Evolutionary conservation across 768 basidiomycete species (phyloP).

Genomic region (Tulasnella sp.): DNA sequence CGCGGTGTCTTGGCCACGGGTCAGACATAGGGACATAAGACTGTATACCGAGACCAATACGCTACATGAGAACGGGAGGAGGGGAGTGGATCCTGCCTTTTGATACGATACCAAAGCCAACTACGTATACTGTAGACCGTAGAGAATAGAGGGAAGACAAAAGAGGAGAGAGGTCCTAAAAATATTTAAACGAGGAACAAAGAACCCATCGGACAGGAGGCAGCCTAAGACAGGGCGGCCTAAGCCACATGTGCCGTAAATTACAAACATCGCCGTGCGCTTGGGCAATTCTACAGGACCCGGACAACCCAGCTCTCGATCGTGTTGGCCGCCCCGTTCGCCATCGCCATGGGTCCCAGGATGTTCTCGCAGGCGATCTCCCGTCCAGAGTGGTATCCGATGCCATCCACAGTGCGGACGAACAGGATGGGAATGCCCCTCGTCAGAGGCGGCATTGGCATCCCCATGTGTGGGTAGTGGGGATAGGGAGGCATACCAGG

Average conservation of each 20-base stretch:
- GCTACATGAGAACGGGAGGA: too few species aligned
- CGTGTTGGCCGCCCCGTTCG: not conserved
- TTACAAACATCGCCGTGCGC: not conserved
- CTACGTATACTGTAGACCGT: not conserved
- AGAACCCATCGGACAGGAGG: not conserved
- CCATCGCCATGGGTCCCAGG: slow-evolving; percentile 57
- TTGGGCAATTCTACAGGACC: not conserved
- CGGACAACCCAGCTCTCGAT: slow-evolving; percentile 8
- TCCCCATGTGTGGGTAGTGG: slow-evolving; percentile 31
- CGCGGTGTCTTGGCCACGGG: not conserved
- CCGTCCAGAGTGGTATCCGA: slow-evolving; percentile 86
- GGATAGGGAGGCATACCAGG: slow-evolving; percentile 24
- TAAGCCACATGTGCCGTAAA: not conserved
- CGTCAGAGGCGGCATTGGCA: slow-evolving; percentile 23
- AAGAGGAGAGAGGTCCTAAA: not conserved
- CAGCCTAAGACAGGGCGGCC: not conserved
- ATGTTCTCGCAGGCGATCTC: slow-evolving; percentile 82
- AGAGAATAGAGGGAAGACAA: too few species aligned
- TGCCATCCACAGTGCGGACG: slow-evolving; percentile 79
- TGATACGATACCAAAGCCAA: slow-evolving; percentile 10
- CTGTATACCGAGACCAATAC: too few species aligned
- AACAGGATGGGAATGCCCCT: slow-evolving; percentile 69
- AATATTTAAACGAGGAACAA: not conserved
- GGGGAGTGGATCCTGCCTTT: not conserved
- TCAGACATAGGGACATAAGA: too few species aligned